Base-by-base conservation (phyloP, 805 yeast genomes). In the Starmerella sirachaensis region DNA sequence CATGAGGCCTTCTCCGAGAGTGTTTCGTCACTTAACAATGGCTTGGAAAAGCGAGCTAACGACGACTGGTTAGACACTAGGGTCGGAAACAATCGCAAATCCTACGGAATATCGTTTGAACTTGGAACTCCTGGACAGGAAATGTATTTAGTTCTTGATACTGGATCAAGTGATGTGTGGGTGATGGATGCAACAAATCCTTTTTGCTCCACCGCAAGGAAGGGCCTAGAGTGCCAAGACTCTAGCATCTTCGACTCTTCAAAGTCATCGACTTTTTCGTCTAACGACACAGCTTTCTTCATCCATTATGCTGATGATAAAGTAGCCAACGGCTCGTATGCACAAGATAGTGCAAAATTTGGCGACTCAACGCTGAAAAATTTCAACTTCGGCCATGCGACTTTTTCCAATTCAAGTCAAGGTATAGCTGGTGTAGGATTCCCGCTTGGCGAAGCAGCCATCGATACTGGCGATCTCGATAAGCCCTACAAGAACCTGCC, bases 141-240 rank as follows among this genome's bases (percentile, higher is more conserved):
- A 3, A 61, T 78, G 6, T 61, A 62, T 2, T 73, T 78, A 3
- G 58, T 74, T 31, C 55, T 80, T 14, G 93, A 80, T 53, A 80
- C 88, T 1, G 93, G 91, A 3, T 76, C 85, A 1, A 67, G 79
- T 1, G 91, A 80, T 53, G 53, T 78, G 34, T 78, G 84, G 83
- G 72, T 78, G 9, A 63, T 69, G 44, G 61, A 64, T 24, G n/a
- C n/a, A n/a, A n/a, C n/a, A n/a, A n/a, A n/a, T n/a, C n/a, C n/a
- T n/a, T n/a, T n/a, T n/a, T n/a, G n/a, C n/a, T n/a, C n/a, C n/a
- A n/a, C n/a, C n/a, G n/a, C n/a, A n/a, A n/a, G n/a, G n/a, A 46
- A 64, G 2, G n/a, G n/a, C n/a, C n/a, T n/a, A n/a, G 72, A 72
- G 48, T 19, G 29, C 31, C 13, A 21, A 18, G 16, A 13, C 18